phyloP scores from a whole-genome alignment of 495 filamentous ascomycete genomes.

The Physcia stellaris region DNA sequence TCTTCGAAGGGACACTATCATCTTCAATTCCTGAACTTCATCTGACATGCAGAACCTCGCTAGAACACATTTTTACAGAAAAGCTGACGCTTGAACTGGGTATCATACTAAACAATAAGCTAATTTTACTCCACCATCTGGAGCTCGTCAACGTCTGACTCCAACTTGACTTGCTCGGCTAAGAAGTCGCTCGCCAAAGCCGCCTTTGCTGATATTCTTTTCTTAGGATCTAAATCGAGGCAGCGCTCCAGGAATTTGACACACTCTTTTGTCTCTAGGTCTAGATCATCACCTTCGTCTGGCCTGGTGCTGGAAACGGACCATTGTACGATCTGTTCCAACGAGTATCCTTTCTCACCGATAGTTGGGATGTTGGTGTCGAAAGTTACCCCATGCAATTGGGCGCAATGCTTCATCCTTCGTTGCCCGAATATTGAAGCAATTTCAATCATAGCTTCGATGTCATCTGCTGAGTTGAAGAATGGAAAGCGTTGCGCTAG shows the following conservation, averaged over 20 bases:
- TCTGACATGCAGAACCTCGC: too few species aligned
- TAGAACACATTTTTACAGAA: too few species aligned
- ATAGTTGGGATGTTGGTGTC: slow-evolving; percentile 87
- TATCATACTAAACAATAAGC: background rate
- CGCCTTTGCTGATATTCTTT: slow-evolving; percentile 57
- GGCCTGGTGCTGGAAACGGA: slow-evolving; percentile 48
- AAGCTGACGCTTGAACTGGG: background rate
- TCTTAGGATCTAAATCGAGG: slow-evolving; percentile 57
- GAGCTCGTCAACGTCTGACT: slow-evolving; percentile 32
- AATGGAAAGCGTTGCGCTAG: slow-evolving; percentile 87
- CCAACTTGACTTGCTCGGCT: slow-evolving; percentile 10
- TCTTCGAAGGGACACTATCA: too few species aligned
- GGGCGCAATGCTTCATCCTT: slow-evolving; percentile 68
- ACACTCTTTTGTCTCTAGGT: slow-evolving; percentile 47
- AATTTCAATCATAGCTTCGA: slow-evolving; percentile 95
- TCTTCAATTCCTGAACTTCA: too few species aligned
- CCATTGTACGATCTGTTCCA: slow-evolving; percentile 93
- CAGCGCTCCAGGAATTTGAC: slow-evolving; percentile 52
- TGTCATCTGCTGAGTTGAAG: slow-evolving; percentile 92
- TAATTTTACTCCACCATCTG: slow-evolving; percentile 23
- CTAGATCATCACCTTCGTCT: slow-evolving; percentile 29
- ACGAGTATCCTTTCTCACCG: slow-evolving; percentile 64
- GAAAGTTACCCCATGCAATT: slow-evolving; percentile 74
- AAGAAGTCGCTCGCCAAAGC: slow-evolving; percentile 33
- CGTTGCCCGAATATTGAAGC: slow-evolving; percentile 82